Conservation (phyloP, 139 green algal species). For the Mesotaenium endlicherianum region DNA sequence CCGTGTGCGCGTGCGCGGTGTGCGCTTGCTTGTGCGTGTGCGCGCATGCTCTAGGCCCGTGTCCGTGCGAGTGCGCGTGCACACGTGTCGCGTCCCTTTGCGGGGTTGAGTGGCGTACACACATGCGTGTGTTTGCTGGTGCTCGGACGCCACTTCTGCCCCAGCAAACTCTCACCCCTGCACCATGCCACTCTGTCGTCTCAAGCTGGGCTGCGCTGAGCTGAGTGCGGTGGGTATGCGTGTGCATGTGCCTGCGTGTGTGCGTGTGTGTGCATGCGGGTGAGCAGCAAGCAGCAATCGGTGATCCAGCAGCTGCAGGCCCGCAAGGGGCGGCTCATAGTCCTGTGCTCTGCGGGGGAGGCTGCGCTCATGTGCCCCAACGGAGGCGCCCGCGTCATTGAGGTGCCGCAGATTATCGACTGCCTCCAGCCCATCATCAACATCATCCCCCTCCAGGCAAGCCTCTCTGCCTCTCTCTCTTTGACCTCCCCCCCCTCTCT, state of each 20-base stretch:
- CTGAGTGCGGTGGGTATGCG: no score
- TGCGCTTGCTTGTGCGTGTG: no score
- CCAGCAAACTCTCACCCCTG: no score
- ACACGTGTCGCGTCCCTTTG: no score
- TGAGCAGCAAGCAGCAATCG: conserved; percentile 84
- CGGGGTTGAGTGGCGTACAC: no score
- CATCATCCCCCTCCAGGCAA: conserved; percentile 83
- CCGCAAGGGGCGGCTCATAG: conserved; percentile 54
- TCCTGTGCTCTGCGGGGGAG: conserved; percentile 84
- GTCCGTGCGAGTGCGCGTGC: no score
- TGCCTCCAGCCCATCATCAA: conserved; percentile 92
- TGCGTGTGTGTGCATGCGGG: neutral
- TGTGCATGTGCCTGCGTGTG: neutral
- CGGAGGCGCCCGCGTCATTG: conserved; percentile 54
- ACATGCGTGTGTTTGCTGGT: no score
- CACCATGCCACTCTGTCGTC: no score
- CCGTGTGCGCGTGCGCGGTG: no score
- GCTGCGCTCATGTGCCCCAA: conserved; percentile 53
- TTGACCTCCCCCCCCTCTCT: neutral
- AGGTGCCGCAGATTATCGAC: conserved; percentile 73
- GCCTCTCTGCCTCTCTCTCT: neutral
- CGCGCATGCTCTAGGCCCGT: no score
- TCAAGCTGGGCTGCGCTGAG: no score
- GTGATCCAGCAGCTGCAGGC: conserved; percentile 86
- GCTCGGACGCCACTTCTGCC: no score